Evolutionary conservation across 306 rosid genomes (phyloP).

Genomic region (Medicago truncatula): MtrunA17r5.0-ANR NC_053049.1:9928501-9929000

Average conservation of each 20-base stretch:
- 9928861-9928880: slow-evolving; percentile 16
- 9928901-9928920: no score
- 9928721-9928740: background rate
- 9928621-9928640: background rate
- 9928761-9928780: slow-evolving; percentile 42
- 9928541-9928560: background rate
- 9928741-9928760: background rate
- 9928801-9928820: slow-evolving; percentile 33
- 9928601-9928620: background rate
- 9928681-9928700: background rate
- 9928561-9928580: background rate
- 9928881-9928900: background rate
- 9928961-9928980: background rate
- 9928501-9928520: background rate
- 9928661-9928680: background rate
- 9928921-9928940: no score
- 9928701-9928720: no score
- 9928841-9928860: slow-evolving; percentile 40
- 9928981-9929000: no score
- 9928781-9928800: slow-evolving; percentile 45
- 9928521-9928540: background rate
- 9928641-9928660: background rate
- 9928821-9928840: slow-evolving; percentile 46
- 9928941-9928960: no score
- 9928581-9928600: background rate